Conservation (phyloP, 495 filamentous ascomycete genomes). For the Neurospora pannonica region DNA sequence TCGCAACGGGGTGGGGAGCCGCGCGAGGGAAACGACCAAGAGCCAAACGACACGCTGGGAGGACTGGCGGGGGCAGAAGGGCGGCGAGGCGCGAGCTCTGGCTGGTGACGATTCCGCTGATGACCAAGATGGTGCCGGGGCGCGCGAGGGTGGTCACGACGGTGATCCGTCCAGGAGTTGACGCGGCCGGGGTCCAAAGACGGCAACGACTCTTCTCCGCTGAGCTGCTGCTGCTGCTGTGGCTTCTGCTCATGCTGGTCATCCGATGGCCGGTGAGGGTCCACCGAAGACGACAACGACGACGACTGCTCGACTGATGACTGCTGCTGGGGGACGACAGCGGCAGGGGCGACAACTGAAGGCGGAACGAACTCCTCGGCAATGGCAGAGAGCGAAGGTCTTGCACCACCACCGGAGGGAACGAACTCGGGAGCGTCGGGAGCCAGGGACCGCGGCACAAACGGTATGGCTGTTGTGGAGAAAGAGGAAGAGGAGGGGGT, state of each 20-base stretch:
- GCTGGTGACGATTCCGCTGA: background rate
- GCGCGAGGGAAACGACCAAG: background rate
- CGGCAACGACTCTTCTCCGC: background rate
- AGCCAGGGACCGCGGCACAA: background rate
- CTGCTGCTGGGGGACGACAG: background rate
- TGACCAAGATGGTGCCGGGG: background rate
- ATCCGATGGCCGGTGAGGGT: too few relatives aligned
- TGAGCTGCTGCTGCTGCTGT: background rate
- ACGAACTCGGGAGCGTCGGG: background rate
- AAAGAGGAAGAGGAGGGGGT: background rate
- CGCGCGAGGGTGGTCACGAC: background rate
- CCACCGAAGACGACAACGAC: background rate
- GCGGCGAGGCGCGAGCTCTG: background rate
- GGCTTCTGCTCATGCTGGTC: background rate
- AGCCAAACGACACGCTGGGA: background rate
- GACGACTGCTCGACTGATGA: background rate
- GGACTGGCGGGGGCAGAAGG: background rate
- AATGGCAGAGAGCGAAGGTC: background rate
- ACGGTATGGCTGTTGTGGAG: background rate
- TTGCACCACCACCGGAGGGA: background rate
- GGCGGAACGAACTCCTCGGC: background rate
- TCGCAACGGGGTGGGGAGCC: background rate
- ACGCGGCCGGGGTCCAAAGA: background rate
- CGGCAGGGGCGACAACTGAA: background rate
- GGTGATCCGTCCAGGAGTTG: background rate